Percentiles rank a stretch among this genome's conserved stretches.
Conservation (phyloP, 768 basidiomycete genomes). For the Trichaptum fuscoviolaceum region DNA sequence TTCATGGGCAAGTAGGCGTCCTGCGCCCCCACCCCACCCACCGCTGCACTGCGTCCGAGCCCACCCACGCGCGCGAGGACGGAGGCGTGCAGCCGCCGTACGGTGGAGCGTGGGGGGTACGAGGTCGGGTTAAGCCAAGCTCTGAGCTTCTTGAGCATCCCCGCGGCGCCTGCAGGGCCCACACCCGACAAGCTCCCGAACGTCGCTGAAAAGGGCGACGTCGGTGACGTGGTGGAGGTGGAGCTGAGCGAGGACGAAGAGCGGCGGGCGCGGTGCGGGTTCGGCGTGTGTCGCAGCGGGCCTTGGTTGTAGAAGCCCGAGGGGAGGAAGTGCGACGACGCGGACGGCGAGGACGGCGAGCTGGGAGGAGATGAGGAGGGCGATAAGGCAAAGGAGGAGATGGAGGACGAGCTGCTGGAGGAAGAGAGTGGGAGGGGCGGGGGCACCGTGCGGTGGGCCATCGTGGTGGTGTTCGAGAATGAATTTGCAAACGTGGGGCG, state of each 20-base stretch:
- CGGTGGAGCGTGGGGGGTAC: neutral
- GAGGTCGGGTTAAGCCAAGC: neutral
- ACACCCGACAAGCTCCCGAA: neutral
- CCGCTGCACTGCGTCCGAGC: neutral
- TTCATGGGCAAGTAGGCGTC: neutral
- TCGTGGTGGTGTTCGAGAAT: neutral
- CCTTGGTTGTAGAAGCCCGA: neutral
- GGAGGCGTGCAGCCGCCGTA: neutral
- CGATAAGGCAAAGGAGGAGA: conserved; percentile 5
- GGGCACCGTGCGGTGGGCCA: neutral
- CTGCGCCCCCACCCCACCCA: neutral
- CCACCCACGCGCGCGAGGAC: neutral
- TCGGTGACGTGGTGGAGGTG: neutral
- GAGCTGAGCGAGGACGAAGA: neutral
- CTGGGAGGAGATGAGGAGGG: neutral
- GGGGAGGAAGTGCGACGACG: neutral
- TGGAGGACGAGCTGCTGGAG: conserved; percentile 11
- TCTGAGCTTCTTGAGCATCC: neutral
- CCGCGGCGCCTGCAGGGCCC: too few relatives aligned
- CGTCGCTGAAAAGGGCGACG: neutral
- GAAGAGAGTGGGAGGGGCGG: conserved; percentile 10
- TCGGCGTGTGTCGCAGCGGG: neutral
- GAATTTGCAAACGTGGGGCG: neutral
- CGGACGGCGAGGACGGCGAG: neutral
- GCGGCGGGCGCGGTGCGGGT: neutral